Percentiles rank a stretch among this genome's conserved stretches.
These are phyloP conservation scores for Debaryomyces castellii DNA, from an alignment of 805 yeast genomes.

Conservation along the genomic window DNA sequence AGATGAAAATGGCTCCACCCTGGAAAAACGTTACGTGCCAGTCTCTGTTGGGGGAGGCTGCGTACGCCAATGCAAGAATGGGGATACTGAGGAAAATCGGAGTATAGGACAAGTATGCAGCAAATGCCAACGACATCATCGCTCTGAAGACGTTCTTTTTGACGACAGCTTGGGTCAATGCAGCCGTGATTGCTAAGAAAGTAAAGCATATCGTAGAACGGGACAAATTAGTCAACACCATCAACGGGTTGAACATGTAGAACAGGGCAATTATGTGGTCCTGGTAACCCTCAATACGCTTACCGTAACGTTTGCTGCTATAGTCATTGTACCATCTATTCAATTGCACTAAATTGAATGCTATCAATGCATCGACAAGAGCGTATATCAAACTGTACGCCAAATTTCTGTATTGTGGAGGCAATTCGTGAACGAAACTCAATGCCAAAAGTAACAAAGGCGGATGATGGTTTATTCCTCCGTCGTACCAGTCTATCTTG, in stretches of 20 bases:
- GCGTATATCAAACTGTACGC: conserved; percentile 51
- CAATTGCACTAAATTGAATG: conserved; percentile 51
- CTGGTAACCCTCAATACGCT: conserved; percentile 19
- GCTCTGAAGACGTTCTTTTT: conserved; percentile 41
- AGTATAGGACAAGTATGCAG: conserved; percentile 63
- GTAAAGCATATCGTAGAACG: conserved; percentile 66
- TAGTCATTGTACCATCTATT: conserved; percentile 40
- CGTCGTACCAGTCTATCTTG: conserved; percentile 67
- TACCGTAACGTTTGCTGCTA: conserved; percentile 15
- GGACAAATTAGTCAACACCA: conserved; percentile 65
- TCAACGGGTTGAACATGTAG: conserved; percentile 79
- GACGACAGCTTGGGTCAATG: conserved; percentile 45
- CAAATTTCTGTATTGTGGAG: conserved; percentile 13
- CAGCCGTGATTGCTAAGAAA: conserved; percentile 53
- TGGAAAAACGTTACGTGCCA: conserved; percentile 12
- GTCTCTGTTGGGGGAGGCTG: conserved; percentile 7
- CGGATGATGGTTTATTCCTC: conserved; percentile 85
- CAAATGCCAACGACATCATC: conserved; percentile 55
- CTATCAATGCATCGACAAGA: conserved; percentile 56
- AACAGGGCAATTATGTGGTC: conserved; percentile 56
- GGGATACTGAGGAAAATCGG: conserved; percentile 65
- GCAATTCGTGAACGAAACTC: conserved; percentile 32
- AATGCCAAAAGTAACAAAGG: conserved; percentile 65
- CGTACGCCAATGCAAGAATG: conserved; percentile 37
- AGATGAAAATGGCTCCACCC: conserved; percentile 18